These are phyloP conservation scores for Rhizopus sp. DNA, from an alignment of 371 early-diverging fungal species.

Conservation along the genomic window DNA sequence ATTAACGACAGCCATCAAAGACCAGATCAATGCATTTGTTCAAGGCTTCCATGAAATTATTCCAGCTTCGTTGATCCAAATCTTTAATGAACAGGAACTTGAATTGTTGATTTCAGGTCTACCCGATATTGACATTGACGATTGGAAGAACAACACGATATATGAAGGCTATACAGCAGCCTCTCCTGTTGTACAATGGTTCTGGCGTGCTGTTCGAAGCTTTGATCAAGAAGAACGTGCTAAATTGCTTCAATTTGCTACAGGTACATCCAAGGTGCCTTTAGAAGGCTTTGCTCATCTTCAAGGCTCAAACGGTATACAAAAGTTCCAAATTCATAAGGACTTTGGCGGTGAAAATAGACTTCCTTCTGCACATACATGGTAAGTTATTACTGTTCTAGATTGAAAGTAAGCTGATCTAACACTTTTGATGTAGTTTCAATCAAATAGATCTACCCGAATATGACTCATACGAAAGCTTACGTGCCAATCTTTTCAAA, in stretches of 20 bases:
- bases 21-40: conserved; percentile 92
- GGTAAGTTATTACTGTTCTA: conserved; percentile 57
- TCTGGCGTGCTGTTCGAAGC: conserved; percentile 98
- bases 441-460: conserved; percentile 98
- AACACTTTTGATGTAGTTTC: conserved; percentile 64
- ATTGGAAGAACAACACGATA: conserved; percentile 98
- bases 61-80: conserved; percentile 84
- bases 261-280: conserved; percentile 98
- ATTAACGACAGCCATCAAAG: conserved; percentile 84
- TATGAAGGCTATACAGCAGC: conserved; percentile 90
- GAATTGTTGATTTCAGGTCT: conserved; percentile 98
- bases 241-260: conserved; percentile 97
- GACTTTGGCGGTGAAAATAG: conserved; percentile 88
- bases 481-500: conserved; percentile 83
- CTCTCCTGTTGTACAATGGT: conserved; percentile 96
- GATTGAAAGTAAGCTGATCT: neutral
- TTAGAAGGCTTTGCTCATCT: conserved; percentile 96
- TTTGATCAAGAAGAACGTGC: conserved; percentile 98
- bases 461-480: conserved; percentile 92
- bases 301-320: conserved; percentile 93
- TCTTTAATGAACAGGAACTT: conserved; percentile 98
- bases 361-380: conserved; percentile 98
- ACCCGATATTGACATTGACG: conserved; percentile 98
- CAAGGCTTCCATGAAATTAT: conserved; percentile 97
- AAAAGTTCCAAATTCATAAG: conserved; percentile 99